Evolutionary conservation across 108 stramenopile species (phyloP).

Genomic region (Ochromonas danica): DNA sequence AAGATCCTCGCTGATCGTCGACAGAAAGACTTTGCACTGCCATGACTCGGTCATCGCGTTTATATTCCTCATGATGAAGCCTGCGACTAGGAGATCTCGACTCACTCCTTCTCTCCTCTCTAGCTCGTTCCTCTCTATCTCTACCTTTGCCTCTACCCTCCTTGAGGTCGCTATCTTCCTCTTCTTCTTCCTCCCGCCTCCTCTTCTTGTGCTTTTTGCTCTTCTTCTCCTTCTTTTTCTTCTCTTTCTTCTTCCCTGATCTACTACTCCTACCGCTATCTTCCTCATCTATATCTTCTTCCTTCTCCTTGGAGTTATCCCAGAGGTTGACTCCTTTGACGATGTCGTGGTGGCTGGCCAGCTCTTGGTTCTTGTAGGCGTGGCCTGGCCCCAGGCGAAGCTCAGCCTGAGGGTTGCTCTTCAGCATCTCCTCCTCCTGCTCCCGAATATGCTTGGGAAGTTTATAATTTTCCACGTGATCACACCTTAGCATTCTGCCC

Average conservation of each 20-base stretch:
- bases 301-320: not conserved
- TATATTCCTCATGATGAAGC: not conserved
- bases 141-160: constrained; percentile 50
- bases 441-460: constrained; percentile 83
- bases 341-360: constrained; percentile 69
- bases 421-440: constrained; percentile 66
- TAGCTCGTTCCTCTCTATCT: constrained; percentile 43
- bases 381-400: constrained; percentile 63
- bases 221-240: constrained; percentile 34
- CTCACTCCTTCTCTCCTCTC: not conserved
- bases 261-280: not conserved
- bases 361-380: constrained; percentile 77
- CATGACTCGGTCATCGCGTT: not conserved
- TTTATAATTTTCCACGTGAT: constrained; percentile 93
- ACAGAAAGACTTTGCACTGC: not conserved
- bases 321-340: constrained; percentile 82
- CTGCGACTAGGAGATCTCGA: not conserved
- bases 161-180: constrained; percentile 43
- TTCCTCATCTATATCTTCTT: constrained; percentile 28
- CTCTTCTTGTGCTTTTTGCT: constrained; percentile 52
- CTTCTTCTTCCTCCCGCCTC: constrained; percentile 54
- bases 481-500: constrained; percentile 81
- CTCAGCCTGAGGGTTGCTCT: constrained; percentile 46
- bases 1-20: not conserved
- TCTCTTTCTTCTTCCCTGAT: constrained; percentile 41